Percentiles rank a stretch among this genome's conserved stretches.
These are phyloP conservation scores for Aspergillus cavernicola DNA, from an alignment of 495 filamentous ascomycete species.

Conservation along the genomic window DNA sequence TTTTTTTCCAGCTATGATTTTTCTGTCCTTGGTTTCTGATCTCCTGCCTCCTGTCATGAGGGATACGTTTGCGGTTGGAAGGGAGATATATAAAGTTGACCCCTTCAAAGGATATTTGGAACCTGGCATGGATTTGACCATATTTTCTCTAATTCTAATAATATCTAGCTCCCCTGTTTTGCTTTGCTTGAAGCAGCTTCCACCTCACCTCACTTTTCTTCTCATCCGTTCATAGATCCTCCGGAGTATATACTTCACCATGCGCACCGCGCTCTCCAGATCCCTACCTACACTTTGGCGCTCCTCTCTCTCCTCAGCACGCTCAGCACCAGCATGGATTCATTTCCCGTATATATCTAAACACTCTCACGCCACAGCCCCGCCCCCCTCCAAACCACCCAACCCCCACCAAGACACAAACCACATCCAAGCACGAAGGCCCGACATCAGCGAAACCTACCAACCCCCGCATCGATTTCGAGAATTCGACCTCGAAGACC, in stretches of 20 bases:
- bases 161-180: too few relatives aligned
- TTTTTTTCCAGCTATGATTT: background rate
- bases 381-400: background rate
- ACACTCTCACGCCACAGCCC: conserved; percentile 10
- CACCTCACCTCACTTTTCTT: too few relatives aligned
- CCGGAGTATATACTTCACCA: background rate
- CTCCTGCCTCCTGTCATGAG: background rate
- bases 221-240: too few relatives aligned
- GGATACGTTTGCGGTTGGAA: conserved; percentile 3
- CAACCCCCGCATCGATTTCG: conserved; percentile 31
- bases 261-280: conserved; percentile 17
- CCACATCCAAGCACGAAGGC: conserved; percentile 35
- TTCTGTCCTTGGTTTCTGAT: background rate
- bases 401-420: conserved; percentile 19
- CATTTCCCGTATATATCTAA: conserved; percentile 2
- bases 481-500: conserved; percentile 53
- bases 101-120: background rate
- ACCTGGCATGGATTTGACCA: too few relatives aligned
- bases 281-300: conserved; percentile 2
- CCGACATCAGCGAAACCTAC: conserved; percentile 18
- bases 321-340: conserved; percentile 13
- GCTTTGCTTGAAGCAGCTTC: too few relatives aligned
- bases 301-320: conserved; percentile 9
- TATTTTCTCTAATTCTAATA: background rate
- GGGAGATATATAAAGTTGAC: background rate